A percentile compares a stretch with the other conserved stretches of the same genome.
Evolutionary conservation across 345 rosid species (phyloP).

Genomic region (Euphorbia peplus): DNA sequence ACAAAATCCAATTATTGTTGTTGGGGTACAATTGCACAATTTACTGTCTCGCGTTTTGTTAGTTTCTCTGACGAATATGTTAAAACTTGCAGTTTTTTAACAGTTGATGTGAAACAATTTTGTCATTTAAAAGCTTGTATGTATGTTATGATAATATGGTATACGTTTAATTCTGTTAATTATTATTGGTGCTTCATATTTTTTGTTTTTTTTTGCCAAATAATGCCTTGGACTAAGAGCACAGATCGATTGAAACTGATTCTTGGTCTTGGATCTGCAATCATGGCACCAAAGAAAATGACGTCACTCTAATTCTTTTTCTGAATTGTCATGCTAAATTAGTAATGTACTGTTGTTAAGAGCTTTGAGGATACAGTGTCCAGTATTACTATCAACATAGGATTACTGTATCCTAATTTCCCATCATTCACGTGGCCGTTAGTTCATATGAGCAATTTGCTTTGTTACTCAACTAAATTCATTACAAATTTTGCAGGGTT

Average conservation of each 20-base stretch:
- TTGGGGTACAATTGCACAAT: not conserved
- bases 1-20: not conserved
- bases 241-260: not conserved
- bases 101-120: not conserved
- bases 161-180: too few relatives aligned
- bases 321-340: not conserved
- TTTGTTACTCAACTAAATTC: not conserved
- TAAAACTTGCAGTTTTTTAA: not conserved
- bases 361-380: not conserved
- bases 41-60: not conserved
- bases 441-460: not conserved
- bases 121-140: too few relatives aligned
- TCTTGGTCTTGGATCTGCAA: not conserved
- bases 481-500: slow-evolving; percentile 54
- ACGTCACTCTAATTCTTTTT: not conserved
- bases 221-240: not conserved
- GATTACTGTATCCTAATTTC: not conserved
- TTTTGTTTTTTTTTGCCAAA: not conserved
- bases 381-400: not conserved
- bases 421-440: not conserved
- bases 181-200: not conserved
- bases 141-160: too few relatives aligned
- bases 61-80: too few relatives aligned
- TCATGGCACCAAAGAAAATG: not conserved
- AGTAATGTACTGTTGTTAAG: not conserved